Percentiles rank a stretch among this genome's conserved stretches.
Evolutionary conservation across 2,329 filamentous ascomycete species (phyloP).

Genomic region (Lecanicillium sp.): DNA sequence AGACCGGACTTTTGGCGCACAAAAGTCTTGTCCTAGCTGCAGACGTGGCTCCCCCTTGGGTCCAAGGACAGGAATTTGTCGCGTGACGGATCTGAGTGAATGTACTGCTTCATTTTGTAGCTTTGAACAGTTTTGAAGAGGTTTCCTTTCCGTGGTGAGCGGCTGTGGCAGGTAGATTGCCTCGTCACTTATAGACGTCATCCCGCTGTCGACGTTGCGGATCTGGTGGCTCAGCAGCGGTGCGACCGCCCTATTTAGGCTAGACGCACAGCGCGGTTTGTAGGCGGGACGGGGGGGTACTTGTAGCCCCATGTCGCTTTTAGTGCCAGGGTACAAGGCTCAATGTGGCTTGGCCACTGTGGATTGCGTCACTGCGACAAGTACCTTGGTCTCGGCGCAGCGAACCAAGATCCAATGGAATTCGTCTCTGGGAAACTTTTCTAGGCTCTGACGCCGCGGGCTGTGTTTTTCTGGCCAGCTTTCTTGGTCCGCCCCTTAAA

Average conservation of each 20-base stretch:
- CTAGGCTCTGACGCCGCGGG: no score
- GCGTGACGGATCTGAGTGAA: slow-evolving; percentile 2
- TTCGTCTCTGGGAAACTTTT: background rate
- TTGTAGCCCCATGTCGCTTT: slow-evolving; percentile 4
- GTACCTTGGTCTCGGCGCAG: background rate
- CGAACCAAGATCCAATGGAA: slow-evolving; percentile 2
- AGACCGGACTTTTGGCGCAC: background rate
- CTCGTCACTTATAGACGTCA: no score
- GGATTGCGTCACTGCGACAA: slow-evolving; percentile 9
- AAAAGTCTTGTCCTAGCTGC: background rate
- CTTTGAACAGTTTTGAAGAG: no score
- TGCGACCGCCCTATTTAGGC: no score
- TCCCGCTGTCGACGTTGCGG: no score
- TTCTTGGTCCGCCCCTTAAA: no score
- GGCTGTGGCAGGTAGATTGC: no score
- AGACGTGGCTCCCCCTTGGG: background rate
- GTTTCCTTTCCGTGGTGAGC: no score
- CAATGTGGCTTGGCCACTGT: background rate
- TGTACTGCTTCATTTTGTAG: no score
- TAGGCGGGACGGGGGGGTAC: no score
- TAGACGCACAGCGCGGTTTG: no score
- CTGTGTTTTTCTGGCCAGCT: background rate
- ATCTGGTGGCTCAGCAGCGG: no score
- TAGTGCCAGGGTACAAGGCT: background rate
- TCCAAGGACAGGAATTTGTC: slow-evolving; percentile 1